These are phyloP conservation scores for Sporothrix mexicana DNA, from an alignment of 2,329 filamentous ascomycete species.

Conservation along the genomic window DNA sequence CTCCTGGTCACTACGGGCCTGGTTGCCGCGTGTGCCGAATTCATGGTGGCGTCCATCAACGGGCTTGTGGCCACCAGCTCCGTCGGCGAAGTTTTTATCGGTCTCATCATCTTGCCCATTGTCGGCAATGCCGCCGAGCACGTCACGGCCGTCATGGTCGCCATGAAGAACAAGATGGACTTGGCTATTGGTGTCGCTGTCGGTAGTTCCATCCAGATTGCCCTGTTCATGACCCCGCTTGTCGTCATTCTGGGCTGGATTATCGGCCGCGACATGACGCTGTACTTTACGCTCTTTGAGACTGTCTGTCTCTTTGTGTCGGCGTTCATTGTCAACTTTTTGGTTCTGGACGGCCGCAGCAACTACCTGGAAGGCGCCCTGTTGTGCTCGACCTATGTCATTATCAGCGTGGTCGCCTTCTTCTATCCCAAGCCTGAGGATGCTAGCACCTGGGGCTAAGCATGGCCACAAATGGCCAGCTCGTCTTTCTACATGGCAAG, in stretches of 20 bases:
- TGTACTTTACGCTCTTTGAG: conserved; percentile 89
- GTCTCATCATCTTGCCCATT: conserved; percentile 73
- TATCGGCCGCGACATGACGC: conserved; percentile 70
- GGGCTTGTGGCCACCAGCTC: conserved; percentile 62
- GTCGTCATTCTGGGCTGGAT: conserved; percentile 76
- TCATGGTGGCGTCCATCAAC: conserved; percentile 71
- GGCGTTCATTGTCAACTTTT: conserved; percentile 84
- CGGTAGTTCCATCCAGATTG: conserved; percentile 74
- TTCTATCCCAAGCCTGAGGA: conserved; percentile 59
- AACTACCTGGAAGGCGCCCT: conserved; percentile 85
- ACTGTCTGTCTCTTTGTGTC: conserved; percentile 85
- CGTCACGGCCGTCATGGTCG: conserved; percentile 72
- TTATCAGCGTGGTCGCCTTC: conserved; percentile 70
- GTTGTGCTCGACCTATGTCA: conserved; percentile 69
- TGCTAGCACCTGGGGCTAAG: conserved; percentile 33
- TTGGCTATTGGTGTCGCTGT: conserved; percentile 74
- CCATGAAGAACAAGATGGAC: conserved; percentile 78
- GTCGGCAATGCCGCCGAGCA: conserved; percentile 77
- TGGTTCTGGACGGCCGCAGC: conserved; percentile 82
- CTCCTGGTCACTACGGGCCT: conserved; percentile 68
- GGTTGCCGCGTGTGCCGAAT: conserved; percentile 72
- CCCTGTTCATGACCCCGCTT: conserved; percentile 72
- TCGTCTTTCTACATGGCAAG: background rate
- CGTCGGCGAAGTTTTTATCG: conserved; percentile 71
- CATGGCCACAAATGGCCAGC: background rate